phyloP scores from a whole-genome alignment of 1,284 basidiomycete species.

The Leccinum subrobustum region DNA sequence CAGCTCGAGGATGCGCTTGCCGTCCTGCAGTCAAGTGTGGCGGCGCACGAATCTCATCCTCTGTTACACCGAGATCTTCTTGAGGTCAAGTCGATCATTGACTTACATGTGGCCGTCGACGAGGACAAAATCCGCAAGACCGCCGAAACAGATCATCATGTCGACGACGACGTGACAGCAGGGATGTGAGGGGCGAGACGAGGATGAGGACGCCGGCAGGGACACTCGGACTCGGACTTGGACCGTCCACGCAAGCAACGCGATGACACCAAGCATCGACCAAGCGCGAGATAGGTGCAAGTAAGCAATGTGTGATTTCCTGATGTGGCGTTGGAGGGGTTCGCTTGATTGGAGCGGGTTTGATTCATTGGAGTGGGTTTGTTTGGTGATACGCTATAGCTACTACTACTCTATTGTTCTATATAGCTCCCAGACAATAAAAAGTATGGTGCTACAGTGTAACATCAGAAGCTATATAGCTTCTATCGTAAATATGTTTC shows the following conservation, averaged over 20 bases:
- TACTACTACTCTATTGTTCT: not conserved
- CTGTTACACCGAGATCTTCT: constrained; percentile 61
- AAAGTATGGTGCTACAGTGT: not conserved
- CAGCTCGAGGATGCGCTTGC: constrained; percentile 74
- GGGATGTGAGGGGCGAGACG: too few relatives aligned
- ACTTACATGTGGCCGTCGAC: constrained; percentile 53
- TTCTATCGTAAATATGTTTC: not conserved
- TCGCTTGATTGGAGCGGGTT: too few relatives aligned
- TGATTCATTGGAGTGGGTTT: too few relatives aligned
- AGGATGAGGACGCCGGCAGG: too few relatives aligned
- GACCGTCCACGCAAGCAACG: too few relatives aligned
- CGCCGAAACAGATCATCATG: constrained; percentile 20
- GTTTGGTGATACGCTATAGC: not conserved
- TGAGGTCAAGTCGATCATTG: constrained; percentile 67
- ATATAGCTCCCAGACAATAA: not conserved
- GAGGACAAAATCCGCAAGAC: constrained; percentile 30
- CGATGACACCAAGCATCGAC: too few relatives aligned
- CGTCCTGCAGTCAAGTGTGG: constrained; percentile 50
- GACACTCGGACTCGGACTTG: too few relatives aligned
- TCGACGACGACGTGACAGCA: constrained; percentile 36
- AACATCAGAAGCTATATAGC: not conserved
- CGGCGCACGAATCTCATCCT: constrained; percentile 54
- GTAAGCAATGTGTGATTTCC: too few relatives aligned
- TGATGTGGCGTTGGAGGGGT: too few relatives aligned
- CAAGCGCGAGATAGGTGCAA: too few relatives aligned